Percentiles rank a stretch among this genome's conserved stretches.
phyloP scores from a whole-genome alignment of 371 early-diverging fungal species.

The Antonospora locustae region DNA sequence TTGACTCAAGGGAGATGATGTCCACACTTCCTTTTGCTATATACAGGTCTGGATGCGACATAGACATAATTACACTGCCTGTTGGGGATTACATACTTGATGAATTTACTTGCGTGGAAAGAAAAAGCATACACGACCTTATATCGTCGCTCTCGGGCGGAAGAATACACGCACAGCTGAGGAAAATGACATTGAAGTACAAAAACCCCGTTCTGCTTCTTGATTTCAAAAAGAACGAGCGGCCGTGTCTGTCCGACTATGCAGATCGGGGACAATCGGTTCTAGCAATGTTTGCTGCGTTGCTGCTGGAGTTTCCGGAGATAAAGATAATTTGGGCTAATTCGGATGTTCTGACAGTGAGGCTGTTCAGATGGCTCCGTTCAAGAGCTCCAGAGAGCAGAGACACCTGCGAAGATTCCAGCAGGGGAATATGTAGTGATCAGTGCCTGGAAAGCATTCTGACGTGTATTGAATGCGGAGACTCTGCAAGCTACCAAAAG shows the following conservation, averaged over 20 bases:
- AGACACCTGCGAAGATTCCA: neutral
- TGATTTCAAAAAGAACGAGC: slow-evolving; percentile 31
- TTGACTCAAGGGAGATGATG: slow-evolving; percentile 47
- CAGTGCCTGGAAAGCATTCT: slow-evolving; percentile 29
- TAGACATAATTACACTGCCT: slow-evolving; percentile 22
- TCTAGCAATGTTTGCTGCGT: slow-evolving; percentile 28
- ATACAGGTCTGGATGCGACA: slow-evolving; percentile 31
- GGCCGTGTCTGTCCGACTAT: slow-evolving; percentile 29
- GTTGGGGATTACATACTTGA: slow-evolving; percentile 48
- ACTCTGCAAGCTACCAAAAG: slow-evolving; percentile 20
- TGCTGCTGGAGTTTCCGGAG: slow-evolving; percentile 37
- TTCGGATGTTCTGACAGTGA: slow-evolving; percentile 10
- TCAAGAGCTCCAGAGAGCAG: too few species aligned
- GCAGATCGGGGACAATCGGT: neutral
- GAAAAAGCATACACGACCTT: slow-evolving; percentile 47
- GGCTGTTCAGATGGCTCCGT: slow-evolving; percentile 39
- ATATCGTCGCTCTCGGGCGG: slow-evolving; percentile 28
- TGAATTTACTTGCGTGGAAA: slow-evolving; percentile 31
- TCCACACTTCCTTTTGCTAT: slow-evolving; percentile 47
- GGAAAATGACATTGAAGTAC: slow-evolving; percentile 24
- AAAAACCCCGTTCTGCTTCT: slow-evolving; percentile 29
- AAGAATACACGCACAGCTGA: slow-evolving; percentile 38
- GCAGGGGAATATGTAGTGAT: slow-evolving; percentile 7
- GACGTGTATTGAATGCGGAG: slow-evolving; percentile 31
- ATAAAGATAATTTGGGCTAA: slow-evolving; percentile 45